Evolutionary conservation across 148 eudicot species (phyloP).

Genomic region (Selenicereus undatus): DNA sequence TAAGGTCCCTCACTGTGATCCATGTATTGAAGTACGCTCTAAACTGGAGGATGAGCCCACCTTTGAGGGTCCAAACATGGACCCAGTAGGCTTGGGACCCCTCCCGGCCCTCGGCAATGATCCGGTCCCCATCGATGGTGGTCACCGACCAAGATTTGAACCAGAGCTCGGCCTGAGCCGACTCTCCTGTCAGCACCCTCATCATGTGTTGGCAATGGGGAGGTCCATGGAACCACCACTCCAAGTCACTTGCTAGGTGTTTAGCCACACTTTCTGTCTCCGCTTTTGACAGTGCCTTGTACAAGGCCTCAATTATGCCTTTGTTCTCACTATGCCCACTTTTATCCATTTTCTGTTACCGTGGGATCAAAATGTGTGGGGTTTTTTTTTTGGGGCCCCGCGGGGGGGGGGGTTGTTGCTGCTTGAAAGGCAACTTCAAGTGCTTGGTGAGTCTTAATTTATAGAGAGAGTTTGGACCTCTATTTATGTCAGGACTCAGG

Average conservation of each 20-base stretch:
- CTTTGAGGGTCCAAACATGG: constrained; percentile 75
- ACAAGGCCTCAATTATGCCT: constrained; percentile 40
- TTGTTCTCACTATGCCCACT: constrained; percentile 19
- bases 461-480: neutral
- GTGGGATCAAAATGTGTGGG: neutral
- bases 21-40: constrained; percentile 81
- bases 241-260: constrained; percentile 55
- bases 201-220: constrained; percentile 87
- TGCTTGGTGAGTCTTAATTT: constrained; percentile 1
- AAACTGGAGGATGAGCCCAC: constrained; percentile 54
- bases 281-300: constrained; percentile 46
- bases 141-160: constrained; percentile 59
- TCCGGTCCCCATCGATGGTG: constrained; percentile 48
- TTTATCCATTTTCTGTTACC: constrained; percentile 2
- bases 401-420: neutral
- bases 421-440: neutral
- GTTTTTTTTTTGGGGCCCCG: neutral
- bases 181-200: constrained; percentile 61
- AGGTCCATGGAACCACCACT: constrained; percentile 96
- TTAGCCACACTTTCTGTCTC: constrained; percentile 33
- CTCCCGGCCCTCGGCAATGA: constrained; percentile 78
- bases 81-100: constrained; percentile 74
- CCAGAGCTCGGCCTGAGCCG: constrained; percentile 33
- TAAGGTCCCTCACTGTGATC: constrained; percentile 60
- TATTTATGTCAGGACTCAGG: neutral